Evolutionary conservation across 305 asterid species (phyloP).

Genomic region (Fraxinus albicans): DNA sequence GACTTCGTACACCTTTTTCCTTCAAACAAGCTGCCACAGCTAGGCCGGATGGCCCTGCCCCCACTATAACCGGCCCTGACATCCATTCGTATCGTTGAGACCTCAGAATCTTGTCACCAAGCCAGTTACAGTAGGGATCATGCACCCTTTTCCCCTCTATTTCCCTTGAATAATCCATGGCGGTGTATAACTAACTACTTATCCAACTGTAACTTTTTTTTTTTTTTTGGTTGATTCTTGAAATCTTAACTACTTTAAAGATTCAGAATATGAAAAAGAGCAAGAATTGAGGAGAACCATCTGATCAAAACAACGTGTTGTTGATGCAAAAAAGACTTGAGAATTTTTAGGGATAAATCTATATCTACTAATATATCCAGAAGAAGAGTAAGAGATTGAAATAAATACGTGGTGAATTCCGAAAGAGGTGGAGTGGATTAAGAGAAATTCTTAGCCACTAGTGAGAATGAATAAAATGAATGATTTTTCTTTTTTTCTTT

Average conservation of each 20-base stretch:
- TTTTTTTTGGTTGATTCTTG: neutral
- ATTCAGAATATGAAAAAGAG: neutral
- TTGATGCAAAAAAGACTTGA: neutral
- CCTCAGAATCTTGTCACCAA: neutral
- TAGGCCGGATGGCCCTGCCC: constrained; percentile 21
- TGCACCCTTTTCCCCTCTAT: constrained; percentile 18
- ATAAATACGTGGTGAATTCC: constrained; percentile 2
- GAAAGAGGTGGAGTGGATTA: constrained; percentile 9
- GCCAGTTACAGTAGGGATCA: constrained; percentile 4
- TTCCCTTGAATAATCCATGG: constrained; percentile 17
- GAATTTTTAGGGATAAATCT: neutral
- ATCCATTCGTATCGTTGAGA: constrained; percentile 3
- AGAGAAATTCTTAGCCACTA: constrained; percentile 17
- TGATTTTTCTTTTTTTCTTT: neutral
- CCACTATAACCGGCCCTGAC: constrained; percentile 34
- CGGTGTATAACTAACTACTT: neutral
- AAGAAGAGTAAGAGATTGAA: neutral
- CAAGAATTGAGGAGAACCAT: constrained; percentile 6
- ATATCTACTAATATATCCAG: constrained; percentile 3
- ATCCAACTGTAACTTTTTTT: neutral
- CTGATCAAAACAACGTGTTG: neutral
- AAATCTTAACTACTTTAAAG: neutral
- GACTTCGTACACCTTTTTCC: constrained; percentile 20
- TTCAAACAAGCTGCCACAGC: constrained; percentile 21
- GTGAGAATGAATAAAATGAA: neutral